These are phyloP conservation scores for Cytospora chrysosperma DNA, from an alignment of 2,329 filamentous ascomycete genomes.

Conservation along the genomic window DNA sequence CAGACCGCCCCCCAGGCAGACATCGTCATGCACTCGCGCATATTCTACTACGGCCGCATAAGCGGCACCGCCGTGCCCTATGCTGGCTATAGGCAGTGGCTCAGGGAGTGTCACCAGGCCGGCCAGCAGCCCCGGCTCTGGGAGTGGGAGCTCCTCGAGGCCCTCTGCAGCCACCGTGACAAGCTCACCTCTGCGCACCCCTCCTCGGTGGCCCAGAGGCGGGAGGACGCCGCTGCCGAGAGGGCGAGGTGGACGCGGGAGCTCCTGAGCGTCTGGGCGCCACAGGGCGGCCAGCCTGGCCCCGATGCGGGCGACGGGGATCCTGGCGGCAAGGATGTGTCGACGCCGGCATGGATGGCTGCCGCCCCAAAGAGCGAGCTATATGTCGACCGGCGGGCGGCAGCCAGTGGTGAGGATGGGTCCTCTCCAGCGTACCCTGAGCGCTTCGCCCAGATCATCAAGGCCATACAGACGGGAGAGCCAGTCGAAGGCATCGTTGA, in stretches of 20 bases:
- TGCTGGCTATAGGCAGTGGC: slow-evolving; percentile 65
- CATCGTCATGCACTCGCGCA: slow-evolving; percentile 26
- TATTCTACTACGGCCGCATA: slow-evolving; percentile 62
- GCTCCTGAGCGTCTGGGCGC: neutral
- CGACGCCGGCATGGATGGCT: slow-evolving; percentile 45
- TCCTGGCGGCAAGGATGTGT: slow-evolving; percentile 2
- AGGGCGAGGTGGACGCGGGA: slow-evolving; percentile 17
- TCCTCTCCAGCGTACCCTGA: slow-evolving; percentile 65
- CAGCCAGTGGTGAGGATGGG: slow-evolving; percentile 23
- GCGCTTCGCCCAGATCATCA: slow-evolving; percentile 81
- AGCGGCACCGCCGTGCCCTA: slow-evolving; percentile 61
- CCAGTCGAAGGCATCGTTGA: slow-evolving; percentile 85
- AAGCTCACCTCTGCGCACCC: slow-evolving; percentile 7
- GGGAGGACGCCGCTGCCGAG: slow-evolving; percentile 13
- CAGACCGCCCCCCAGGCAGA: slow-evolving; percentile 23
- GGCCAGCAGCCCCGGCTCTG: slow-evolving; percentile 31
- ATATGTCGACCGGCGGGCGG: slow-evolving; percentile 41
- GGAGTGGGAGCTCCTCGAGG: slow-evolving; percentile 24
- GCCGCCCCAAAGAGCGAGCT: slow-evolving; percentile 49
- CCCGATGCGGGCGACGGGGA: neutral
- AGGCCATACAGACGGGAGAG: slow-evolving; percentile 77
- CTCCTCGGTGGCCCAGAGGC: neutral
- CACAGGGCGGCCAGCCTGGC: neutral
- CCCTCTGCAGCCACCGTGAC: slow-evolving; percentile 28
- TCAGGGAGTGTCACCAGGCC: slow-evolving; percentile 37